Conservation (phyloP, 805 yeast genomes). For the Candida tallmaniae region DNA sequence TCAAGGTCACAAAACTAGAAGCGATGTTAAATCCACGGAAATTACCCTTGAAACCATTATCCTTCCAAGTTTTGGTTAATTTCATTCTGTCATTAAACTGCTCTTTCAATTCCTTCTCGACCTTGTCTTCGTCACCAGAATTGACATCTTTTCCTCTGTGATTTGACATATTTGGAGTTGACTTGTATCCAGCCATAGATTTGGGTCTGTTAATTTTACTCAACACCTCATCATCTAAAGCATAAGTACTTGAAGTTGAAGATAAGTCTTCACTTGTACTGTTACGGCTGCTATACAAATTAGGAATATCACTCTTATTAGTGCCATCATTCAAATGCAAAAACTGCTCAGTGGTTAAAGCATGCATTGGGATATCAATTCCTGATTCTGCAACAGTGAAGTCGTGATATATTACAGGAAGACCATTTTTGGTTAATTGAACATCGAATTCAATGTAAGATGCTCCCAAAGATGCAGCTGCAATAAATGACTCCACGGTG, state of each 20-base stretch:
- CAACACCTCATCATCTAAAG: constrained; percentile 34
- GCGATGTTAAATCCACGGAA: constrained; percentile 85
- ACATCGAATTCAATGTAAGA: constrained; percentile 96
- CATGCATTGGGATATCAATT: constrained; percentile 94
- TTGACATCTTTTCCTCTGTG: constrained; percentile 7
- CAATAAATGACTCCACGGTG: constrained; percentile 90
- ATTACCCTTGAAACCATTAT: constrained; percentile 88
- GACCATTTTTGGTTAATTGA: constrained; percentile 83
- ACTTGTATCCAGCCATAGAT: constrained; percentile 34
- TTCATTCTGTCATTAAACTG: constrained; percentile 62
- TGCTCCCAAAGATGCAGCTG: constrained; percentile 95
- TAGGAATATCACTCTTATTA: constrained; percentile 9
- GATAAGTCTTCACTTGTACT: constrained; percentile 4
- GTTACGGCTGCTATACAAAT: constrained; percentile 12
- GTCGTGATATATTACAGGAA: constrained; percentile 94
- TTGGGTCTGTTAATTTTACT: constrained; percentile 33
- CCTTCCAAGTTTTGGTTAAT: constrained; percentile 83
- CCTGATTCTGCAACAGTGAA: constrained; percentile 94
- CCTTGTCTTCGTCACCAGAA: constrained; percentile 21
- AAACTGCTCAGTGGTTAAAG: constrained; percentile 84
- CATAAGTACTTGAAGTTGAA: constrained; percentile 13
- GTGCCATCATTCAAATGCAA: constrained; percentile 44
- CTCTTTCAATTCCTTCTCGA: constrained; percentile 36
- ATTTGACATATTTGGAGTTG: constrained; percentile 24
- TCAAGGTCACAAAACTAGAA: constrained; percentile 84